Evolutionary conservation across 192 early-diverging fungal species (phyloP).

Genomic region (Podila minutissima): DNA sequence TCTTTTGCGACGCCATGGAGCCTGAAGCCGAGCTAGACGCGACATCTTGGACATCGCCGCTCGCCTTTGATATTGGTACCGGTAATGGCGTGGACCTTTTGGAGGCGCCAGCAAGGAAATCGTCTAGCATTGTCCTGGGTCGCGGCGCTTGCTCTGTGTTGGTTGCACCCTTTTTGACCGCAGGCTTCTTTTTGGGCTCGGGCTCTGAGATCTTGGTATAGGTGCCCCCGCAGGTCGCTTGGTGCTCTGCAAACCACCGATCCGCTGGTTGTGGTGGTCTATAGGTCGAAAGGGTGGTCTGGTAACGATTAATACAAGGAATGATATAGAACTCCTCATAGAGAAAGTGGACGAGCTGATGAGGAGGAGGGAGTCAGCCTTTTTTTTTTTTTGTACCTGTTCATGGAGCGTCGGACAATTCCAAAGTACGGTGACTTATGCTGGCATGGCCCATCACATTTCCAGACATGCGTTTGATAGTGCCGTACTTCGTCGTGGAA

Average conservation of each 20-base stretch:
- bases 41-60: background rate
- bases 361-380: background rate
- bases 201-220: slow-evolving; percentile 71
- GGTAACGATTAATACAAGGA: background rate
- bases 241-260: slow-evolving; percentile 69
- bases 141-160: background rate
- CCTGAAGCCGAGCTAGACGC: background rate
- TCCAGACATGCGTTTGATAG: slow-evolving; percentile 75
- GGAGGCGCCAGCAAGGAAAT: slow-evolving; percentile 4
- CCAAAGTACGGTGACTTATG: slow-evolving; percentile 67
- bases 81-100: background rate
- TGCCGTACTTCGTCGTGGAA: slow-evolving; percentile 74
- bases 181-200: slow-evolving; percentile 40
- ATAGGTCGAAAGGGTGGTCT: background rate
- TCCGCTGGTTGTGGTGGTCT: slow-evolving; percentile 75
- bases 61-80: background rate
- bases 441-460: slow-evolving; percentile 69
- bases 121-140: slow-evolving; percentile 21
- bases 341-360: background rate
- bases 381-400: slow-evolving; percentile 41
- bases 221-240: slow-evolving; percentile 69
- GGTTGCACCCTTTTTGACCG: background rate
- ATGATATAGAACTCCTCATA: background rate
- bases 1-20: too few species aligned
- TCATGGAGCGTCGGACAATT: slow-evolving; percentile 68